A percentile compares a stretch with the other conserved stretches of the same genome.
These are phyloP conservation scores for Metschnikowia borealis DNA, from an alignment of 805 yeast species.

Conservation along the genomic window DNA sequence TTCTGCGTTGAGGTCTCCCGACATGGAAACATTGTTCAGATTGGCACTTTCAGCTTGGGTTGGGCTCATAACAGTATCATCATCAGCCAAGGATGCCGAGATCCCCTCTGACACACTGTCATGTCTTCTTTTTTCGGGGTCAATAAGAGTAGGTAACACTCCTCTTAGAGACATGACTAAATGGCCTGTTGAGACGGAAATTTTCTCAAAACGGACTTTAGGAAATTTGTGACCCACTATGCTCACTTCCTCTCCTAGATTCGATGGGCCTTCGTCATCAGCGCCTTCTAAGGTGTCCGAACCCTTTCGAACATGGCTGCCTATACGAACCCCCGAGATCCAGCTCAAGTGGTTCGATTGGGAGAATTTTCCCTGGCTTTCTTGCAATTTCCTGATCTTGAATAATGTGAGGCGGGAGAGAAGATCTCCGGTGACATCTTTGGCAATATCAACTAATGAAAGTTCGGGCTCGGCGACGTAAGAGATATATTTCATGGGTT, in stretches of 20 bases:
- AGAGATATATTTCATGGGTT: conserved; percentile 23
- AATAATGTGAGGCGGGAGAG: conserved; percentile 36
- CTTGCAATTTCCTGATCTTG: conserved; percentile 35
- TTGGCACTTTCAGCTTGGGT: conserved; percentile 5
- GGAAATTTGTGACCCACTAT: conserved; percentile 86
- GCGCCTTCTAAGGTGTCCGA: conserved; percentile 9
- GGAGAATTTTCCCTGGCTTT: conserved; percentile 32
- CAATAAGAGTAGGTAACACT: conserved; percentile 22
- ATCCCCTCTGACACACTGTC: neutral
- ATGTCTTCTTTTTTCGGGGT: conserved; percentile 1
- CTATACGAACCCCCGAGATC: conserved; percentile 89
- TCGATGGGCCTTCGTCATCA: conserved; percentile 44
- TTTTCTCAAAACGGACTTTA: conserved; percentile 77
- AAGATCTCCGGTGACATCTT: conserved; percentile 31
- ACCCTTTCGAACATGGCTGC: conserved; percentile 38
- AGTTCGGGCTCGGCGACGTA: conserved; percentile 37
- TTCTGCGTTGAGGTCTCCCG: conserved; percentile 2
- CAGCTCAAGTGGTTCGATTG: conserved; percentile 73
- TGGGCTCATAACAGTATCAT: neutral
- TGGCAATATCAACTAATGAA: conserved; percentile 28
- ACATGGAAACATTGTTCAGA: neutral
- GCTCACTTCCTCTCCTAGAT: conserved; percentile 89
- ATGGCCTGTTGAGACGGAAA: conserved; percentile 82
- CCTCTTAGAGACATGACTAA: conserved; percentile 77
- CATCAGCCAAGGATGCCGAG: neutral